Evolutionary conservation across 2,329 filamentous ascomycete species (phyloP), one percentile per base, ranked within the genome.

Genomic region (Phaeosphaeriaceae sp.): DNA sequence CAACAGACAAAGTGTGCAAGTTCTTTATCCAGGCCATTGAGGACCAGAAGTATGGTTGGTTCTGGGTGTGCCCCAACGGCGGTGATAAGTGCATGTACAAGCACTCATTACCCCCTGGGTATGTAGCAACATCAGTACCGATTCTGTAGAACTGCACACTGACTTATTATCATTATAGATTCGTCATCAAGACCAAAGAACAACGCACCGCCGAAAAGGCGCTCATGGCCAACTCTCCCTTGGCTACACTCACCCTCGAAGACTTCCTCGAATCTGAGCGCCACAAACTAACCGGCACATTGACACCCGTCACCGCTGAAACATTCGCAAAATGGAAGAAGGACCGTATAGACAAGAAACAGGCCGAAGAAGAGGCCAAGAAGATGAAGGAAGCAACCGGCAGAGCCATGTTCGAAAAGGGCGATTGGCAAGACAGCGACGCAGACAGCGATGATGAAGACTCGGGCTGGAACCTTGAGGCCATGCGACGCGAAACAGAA

Each of bases 1-100:
- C 89, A 4, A 99, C 94, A 38, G 94, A 99, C 72, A 99, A 97
- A 78, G 94, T 99, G 61, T 99, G 94, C 90, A 99, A 97, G 77
- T 96, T 80, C 81, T 99, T 99, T 74, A 94, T 97, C 72, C 87
- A 92, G 62, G 94, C 94, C 20, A 94, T 99, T 56, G 94, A 99
- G 77, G 94, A 99, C 71, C 90, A 92, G 67, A 99, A 97, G 77
- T 99, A 99, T 68, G 94, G 94, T 56, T 99, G 94, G 94, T 97
- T 99, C 78, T 99, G 94, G 94, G 82, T 86, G 51, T 99, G 94
- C 83, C 94, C 94, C 38, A 97, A 97, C 69, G 92, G 92, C 59
- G 93, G 90, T 57, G 89, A 99, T 72, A 90, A 96, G 76, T 99
- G 94, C 88, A 97, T 94, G 88, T 99, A 99, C 74, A 92, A 89